Conservation (phyloP, 75 land plant genomes). For the Chamaecyparis obtusa region DNA sequence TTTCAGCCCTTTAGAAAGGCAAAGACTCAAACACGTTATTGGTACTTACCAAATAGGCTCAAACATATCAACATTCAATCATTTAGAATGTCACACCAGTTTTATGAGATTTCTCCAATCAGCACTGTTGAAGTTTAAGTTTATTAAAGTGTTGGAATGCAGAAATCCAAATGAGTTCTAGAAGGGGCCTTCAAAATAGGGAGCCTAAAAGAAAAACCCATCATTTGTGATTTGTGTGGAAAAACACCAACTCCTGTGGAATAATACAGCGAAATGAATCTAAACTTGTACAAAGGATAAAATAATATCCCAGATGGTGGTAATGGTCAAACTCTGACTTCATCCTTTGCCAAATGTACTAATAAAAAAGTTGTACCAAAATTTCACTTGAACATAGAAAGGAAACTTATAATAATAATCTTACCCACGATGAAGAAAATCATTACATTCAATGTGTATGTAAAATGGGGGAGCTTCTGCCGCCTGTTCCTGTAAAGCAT, state of each 20-base stretch:
- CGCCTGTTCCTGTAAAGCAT: slow-evolving; percentile 29
- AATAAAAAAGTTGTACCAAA: background rate
- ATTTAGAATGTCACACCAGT: background rate
- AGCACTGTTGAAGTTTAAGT: background rate
- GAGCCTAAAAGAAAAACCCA: background rate
- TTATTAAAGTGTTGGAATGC: too few relatives aligned
- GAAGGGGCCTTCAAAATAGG: background rate
- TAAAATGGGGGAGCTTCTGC: slow-evolving; percentile 34
- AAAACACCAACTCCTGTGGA: background rate
- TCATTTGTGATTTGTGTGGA: background rate
- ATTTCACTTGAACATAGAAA: background rate
- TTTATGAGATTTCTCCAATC: background rate
- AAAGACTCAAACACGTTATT: background rate
- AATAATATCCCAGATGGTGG: background rate
- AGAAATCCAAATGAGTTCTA: background rate
- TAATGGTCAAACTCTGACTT: background rate
- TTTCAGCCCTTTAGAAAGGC: too few relatives aligned
- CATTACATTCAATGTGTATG: slow-evolving; percentile 55
- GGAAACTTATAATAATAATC: slow-evolving; percentile 4
- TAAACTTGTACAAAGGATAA: background rate
- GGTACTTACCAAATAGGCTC: background rate
- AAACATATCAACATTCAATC: background rate
- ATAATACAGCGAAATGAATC: background rate
- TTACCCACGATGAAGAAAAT: slow-evolving; percentile 52
- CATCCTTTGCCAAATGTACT: background rate